Percentiles rank a stretch among this genome's conserved stretches.
These are phyloP conservation scores for Paramecium biaurelia DNA, from an alignment of 73 alveolate species.

Conservation along the genomic window DNA sequence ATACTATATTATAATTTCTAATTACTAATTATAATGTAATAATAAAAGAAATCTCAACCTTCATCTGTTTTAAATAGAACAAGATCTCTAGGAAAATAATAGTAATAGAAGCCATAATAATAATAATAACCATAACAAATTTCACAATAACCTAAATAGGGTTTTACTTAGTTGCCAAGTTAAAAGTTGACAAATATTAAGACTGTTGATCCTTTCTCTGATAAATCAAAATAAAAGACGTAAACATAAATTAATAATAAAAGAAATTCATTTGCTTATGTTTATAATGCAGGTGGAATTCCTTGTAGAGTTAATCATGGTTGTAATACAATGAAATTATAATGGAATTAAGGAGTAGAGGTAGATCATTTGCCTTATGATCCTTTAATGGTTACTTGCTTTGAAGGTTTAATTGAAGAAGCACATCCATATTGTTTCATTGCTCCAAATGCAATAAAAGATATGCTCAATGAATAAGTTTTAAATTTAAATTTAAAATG, in stretches of 20 bases:
- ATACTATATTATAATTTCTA: not conserved
- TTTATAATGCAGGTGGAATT: slow-evolving; percentile 94
- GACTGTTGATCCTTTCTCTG: slow-evolving; percentile 56
- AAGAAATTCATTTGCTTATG: slow-evolving; percentile 83
- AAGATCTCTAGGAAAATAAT: not conserved
- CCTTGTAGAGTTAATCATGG: slow-evolving; percentile 96
- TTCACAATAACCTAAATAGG: slow-evolving; percentile 3
- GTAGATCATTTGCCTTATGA: slow-evolving; percentile 80
- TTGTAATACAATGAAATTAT: slow-evolving; percentile 74
- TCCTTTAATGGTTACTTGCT: slow-evolving; percentile 90
- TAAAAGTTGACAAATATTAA: slow-evolving; percentile 42
- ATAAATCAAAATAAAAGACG: slow-evolving; percentile 55
- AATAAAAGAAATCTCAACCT: not conserved
- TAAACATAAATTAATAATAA: not conserved
- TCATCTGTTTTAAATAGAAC: not conserved
- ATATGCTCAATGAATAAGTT: slow-evolving; percentile 78
- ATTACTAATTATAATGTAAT: not conserved
- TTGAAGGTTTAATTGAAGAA: slow-evolving; percentile 94
- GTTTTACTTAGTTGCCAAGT: slow-evolving; percentile 54
- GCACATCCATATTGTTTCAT: slow-evolving; percentile 93
- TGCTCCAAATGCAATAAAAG: slow-evolving; percentile 83
- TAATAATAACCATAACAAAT: not conserved
- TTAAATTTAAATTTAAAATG: not conserved
- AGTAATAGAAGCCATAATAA: not conserved
- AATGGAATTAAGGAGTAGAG: slow-evolving; percentile 78